Evolutionary conservation across 139 green algal species (phyloP).

Genomic region (Raphidocelis subcapitata): DNA sequence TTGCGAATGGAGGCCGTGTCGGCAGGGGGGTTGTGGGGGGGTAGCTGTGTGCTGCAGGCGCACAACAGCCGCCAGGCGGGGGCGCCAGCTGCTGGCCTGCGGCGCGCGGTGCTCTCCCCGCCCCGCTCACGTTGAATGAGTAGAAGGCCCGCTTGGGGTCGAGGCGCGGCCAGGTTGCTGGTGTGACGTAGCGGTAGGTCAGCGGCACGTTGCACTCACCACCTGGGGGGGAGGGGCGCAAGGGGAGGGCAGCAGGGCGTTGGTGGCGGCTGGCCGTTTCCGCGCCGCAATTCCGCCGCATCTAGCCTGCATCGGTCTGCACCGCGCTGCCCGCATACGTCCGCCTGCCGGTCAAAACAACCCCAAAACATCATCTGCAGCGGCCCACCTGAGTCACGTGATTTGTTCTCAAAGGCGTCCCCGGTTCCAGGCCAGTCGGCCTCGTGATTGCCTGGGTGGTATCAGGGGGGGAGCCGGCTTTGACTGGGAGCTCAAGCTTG

Average conservation of each 20-base stretch:
- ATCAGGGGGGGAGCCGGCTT: too few relatives aligned
- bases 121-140: too few relatives aligned
- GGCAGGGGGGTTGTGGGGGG: not conserved
- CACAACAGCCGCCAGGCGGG: too few relatives aligned
- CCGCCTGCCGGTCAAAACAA: too few relatives aligned
- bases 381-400: conserved; percentile 15
- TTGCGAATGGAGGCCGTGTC: not conserved
- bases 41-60: too few relatives aligned
- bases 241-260: not conserved
- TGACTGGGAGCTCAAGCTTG: too few relatives aligned
- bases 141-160: too few relatives aligned
- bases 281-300: too few relatives aligned
- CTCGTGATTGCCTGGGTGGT: conserved; percentile 75
- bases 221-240: conserved; percentile 13
- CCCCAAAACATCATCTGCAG: too few relatives aligned
- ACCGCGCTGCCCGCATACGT: not conserved
- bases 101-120: too few relatives aligned
- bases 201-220: conserved; percentile 59
- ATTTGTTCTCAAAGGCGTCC: conserved; percentile 20
- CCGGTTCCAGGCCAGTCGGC: conserved; percentile 55
- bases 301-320: not conserved
- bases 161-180: not conserved
- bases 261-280: too few relatives aligned
- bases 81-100: too few relatives aligned
- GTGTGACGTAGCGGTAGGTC: conserved; percentile 7